Conservation (phyloP, 1,284 basidiomycete genomes). For the Cystobasidiaceae sp. region DNA sequence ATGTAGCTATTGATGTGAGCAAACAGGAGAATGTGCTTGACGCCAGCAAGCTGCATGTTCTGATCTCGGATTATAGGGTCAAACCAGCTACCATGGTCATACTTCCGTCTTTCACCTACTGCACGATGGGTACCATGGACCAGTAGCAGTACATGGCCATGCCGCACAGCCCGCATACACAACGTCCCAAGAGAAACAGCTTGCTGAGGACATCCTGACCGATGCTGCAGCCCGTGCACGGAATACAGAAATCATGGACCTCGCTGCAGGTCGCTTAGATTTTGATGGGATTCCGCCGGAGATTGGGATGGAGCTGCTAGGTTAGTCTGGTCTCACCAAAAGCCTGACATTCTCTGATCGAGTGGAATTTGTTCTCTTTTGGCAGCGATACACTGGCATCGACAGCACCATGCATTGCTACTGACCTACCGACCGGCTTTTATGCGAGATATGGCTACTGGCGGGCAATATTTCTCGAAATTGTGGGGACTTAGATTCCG, state of each 20-base stretch:
- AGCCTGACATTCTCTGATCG: background rate
- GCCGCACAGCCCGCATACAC: background rate
- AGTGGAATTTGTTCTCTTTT: background rate
- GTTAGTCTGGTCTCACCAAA: background rate
- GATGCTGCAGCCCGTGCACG: slow-evolving; percentile 17
- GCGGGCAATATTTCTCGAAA: slow-evolving; percentile 42
- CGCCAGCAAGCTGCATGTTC: background rate
- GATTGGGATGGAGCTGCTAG: slow-evolving; percentile 41
- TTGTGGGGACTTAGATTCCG: slow-evolving; percentile 21
- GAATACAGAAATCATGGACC: slow-evolving; percentile 42
- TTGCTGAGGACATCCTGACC: background rate
- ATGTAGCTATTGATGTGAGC: background rate
- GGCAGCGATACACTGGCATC: slow-evolving; percentile 43
- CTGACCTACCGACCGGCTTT: slow-evolving; percentile 44
- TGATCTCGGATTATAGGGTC: background rate
- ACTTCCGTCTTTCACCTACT: background rate
- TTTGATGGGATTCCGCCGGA: slow-evolving; percentile 44
- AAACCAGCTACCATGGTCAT: background rate
- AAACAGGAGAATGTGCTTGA: too few species aligned
- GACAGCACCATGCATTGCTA: slow-evolving; percentile 44
- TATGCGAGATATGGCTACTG: slow-evolving; percentile 43
- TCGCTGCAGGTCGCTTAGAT: slow-evolving; percentile 43
- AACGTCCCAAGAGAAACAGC: background rate
- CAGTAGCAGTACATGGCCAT: background rate
- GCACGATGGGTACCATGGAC: background rate